phyloP scores from a whole-genome alignment of 305 asterid genomes.

The Fraxinus velutina region DNA sequence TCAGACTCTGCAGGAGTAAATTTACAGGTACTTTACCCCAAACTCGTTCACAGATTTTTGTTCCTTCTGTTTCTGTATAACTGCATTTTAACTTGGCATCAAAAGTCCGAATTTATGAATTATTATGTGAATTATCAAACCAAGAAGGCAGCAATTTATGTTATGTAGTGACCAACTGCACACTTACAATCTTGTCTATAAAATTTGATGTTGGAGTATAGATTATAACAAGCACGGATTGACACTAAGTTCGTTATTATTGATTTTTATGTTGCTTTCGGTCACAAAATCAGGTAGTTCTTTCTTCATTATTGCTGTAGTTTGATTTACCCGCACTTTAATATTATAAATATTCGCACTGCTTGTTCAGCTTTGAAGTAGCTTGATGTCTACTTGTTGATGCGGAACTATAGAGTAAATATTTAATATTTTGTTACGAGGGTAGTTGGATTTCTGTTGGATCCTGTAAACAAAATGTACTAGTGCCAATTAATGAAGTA shows the following conservation, averaged over 20 bases:
- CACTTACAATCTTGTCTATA: neutral
- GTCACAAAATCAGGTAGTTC: neutral
- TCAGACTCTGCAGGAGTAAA: slow-evolving; percentile 85
- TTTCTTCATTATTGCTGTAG: neutral
- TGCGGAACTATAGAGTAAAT: neutral
- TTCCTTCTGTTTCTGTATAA: slow-evolving; percentile 6
- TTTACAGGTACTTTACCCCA: slow-evolving; percentile 61
- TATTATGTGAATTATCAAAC: neutral
- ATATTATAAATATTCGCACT: neutral
- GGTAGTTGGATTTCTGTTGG: neutral
- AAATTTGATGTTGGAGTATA: neutral
- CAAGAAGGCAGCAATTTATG: neutral
- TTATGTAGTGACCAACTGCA: neutral
- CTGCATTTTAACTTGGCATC: neutral
- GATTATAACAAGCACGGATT: neutral
- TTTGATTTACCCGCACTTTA: neutral
- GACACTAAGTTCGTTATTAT: neutral
- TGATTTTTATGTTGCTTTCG: neutral
- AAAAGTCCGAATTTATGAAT: neutral
- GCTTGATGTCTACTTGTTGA: neutral
- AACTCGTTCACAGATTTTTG: neutral
- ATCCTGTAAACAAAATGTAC: neutral
- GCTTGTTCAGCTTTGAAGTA: neutral
- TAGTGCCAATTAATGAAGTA: neutral
- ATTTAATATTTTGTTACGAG: neutral